A percentile compares a stretch with the other conserved stretches of the same genome.
phyloP scores from a whole-genome alignment of 1,284 basidiomycete genomes.

The Rhizoctonia solani region DNA sequence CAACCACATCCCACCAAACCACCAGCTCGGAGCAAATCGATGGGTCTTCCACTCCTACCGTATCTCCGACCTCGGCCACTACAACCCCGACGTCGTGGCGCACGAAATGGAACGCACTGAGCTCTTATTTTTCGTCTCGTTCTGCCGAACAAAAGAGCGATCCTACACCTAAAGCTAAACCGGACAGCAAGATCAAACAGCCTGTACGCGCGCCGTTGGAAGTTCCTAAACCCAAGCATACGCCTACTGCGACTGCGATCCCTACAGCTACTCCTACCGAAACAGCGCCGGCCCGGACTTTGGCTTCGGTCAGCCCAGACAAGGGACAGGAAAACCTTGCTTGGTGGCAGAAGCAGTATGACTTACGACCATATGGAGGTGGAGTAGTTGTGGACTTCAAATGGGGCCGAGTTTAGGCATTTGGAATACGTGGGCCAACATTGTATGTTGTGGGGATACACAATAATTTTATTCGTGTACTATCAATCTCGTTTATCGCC shows the following conservation, averaged over 20 bases:
- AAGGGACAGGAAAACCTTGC: too few species aligned
- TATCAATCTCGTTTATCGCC: background rate
- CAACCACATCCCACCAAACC: background rate
- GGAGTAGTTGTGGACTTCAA: conserved; percentile 71
- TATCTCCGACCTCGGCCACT: background rate
- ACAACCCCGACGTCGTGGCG: conserved; percentile 20
- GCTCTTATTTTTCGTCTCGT: background rate
- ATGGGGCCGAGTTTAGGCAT: conserved; percentile 33
- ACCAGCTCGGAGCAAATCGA: background rate
- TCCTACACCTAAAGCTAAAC: background rate
- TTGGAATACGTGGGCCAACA: background rate
- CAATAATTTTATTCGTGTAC: background rate
- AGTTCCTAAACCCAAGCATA: background rate
- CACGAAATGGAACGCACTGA: conserved; percentile 2
- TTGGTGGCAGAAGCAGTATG: conserved; percentile 60
- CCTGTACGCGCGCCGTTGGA: background rate
- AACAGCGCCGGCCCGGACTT: background rate
- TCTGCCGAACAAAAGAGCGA: background rate
- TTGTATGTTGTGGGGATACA: background rate
- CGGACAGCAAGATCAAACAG: background rate
- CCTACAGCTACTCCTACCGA: background rate
- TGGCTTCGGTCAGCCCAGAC: too few species aligned
- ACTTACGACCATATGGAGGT: conserved; percentile 70
- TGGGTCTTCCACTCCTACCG: background rate
- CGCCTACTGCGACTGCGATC: background rate